Percentiles rank a stretch among this genome's conserved stretches.
Evolutionary conservation across 768 basidiomycete species (phyloP).

Genomic region (Mycena maculata): DNA sequence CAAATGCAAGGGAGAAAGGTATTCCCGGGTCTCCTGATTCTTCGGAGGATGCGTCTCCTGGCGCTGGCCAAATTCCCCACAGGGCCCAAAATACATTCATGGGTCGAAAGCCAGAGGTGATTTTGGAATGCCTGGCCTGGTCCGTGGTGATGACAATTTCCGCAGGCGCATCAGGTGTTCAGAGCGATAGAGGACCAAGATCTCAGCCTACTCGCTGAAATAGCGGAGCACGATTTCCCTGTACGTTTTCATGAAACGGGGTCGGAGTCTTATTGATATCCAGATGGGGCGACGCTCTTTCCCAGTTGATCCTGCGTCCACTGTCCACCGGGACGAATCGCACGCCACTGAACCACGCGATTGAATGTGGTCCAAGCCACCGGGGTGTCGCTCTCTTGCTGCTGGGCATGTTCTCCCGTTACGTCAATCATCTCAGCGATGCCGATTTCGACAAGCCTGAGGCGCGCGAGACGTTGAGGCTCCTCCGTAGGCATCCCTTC

Average conservation of each 20-base stretch:
- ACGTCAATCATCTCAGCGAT: constrained; percentile 21
- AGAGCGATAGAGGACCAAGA: constrained; percentile 18
- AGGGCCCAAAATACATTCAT: background rate
- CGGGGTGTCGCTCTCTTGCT: constrained; percentile 17
- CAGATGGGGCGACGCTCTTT: too few relatives aligned
- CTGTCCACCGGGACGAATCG: constrained; percentile 6
- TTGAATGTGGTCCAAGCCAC: background rate
- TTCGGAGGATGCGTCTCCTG: background rate
- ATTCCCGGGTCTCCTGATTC: background rate
- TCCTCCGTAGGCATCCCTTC: background rate
- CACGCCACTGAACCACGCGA: constrained; percentile 18
- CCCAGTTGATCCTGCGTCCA: constrained; percentile 14
- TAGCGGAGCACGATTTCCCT: constrained; percentile 14
- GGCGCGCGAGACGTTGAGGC: constrained; percentile 4
- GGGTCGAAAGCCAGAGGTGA: constrained; percentile 10
- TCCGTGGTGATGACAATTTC: too few relatives aligned
- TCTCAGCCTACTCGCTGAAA: constrained; percentile 5
- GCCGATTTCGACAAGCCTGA: constrained; percentile 7
- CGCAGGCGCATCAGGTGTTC: constrained; percentile 16
- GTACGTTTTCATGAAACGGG: background rate
- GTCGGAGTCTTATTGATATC: background rate
- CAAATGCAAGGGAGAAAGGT: background rate
- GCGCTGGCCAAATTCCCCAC: background rate
- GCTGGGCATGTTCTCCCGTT: constrained; percentile 21
- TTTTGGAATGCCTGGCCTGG: background rate